These are phyloP conservation scores for Acer campestre DNA, from an alignment of 345 rosid species.

Conservation along the genomic window DNA sequence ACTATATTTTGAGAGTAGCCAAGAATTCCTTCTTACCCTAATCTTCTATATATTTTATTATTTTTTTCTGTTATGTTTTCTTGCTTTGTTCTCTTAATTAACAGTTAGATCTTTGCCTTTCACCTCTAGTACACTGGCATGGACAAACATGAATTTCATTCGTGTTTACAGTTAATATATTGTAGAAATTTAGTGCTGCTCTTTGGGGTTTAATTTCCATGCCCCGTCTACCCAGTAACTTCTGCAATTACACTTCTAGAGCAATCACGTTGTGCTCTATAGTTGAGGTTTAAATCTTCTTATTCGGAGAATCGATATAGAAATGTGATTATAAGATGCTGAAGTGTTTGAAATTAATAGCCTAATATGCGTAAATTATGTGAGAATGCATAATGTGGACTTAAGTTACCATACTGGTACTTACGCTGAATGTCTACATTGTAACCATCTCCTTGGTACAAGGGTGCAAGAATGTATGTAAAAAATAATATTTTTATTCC, in stretches of 20 bases:
- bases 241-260: not conserved
- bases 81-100: not conserved
- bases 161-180: not conserved
- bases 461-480: not conserved
- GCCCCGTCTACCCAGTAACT: not conserved
- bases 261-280: not conserved
- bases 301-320: not conserved
- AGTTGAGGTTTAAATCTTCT: too few species aligned
- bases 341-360: not conserved
- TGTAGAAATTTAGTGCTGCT: not conserved
- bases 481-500: not conserved
- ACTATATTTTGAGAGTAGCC: not conserved
- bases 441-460: not conserved
- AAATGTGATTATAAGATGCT: not conserved
- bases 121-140: too few species aligned
- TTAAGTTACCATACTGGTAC: not conserved
- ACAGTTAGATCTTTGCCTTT: not conserved
- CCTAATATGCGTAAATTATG: not conserved
- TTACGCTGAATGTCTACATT: not conserved
- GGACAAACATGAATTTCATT: not conserved
- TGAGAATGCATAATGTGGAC: not conserved
- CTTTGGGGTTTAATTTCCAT: not conserved
- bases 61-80: not conserved
- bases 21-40: not conserved
- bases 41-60: not conserved